Percentiles rank a stretch among this genome's conserved stretches.
phyloP scores from a whole-genome alignment of 139 green algal species.

The Coelastrella sp. region DNA sequence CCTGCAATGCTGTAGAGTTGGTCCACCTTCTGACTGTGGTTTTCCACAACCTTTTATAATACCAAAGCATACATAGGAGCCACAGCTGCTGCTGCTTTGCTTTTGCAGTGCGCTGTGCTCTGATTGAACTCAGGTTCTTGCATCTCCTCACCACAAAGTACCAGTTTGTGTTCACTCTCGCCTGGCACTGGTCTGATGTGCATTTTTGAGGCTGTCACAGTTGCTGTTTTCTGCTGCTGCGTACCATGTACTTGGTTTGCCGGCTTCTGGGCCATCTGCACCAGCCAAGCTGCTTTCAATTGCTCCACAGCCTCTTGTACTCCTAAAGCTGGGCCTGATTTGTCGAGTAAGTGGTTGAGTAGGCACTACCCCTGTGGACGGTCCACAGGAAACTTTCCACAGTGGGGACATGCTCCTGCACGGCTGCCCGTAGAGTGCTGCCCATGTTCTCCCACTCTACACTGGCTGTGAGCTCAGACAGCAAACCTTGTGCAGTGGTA shows the following conservation, averaged over 20 bases:
- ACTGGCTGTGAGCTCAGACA: neutral
- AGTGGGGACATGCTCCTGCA: slow-evolving; percentile 15
- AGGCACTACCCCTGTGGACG: no score
- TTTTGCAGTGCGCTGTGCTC: no score
- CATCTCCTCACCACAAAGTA: no score
- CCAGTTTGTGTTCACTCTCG: no score
- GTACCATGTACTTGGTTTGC: neutral
- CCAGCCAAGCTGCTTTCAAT: neutral
- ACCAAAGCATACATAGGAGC: neutral
- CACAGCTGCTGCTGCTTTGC: neutral
- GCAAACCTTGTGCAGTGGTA: neutral
- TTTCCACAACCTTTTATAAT: slow-evolving; percentile 1
- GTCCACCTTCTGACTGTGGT: neutral
- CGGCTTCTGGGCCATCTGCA: no score
- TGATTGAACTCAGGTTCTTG: no score
- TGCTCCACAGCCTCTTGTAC: neutral
- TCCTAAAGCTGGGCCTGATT: neutral
- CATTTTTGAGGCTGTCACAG: neutral
- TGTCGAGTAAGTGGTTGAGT: neutral
- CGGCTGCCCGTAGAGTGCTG: neutral
- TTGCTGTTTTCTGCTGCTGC: neutral
- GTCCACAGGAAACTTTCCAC: slow-evolving; percentile 20
- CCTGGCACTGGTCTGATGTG: no score
- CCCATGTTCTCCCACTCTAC: slow-evolving; percentile 13
- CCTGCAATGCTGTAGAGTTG: slow-evolving; percentile 6